Percentiles rank a stretch among this genome's conserved stretches.
Evolutionary conservation across 164 flowering plant genomes (phyloP).

Genomic region (Akebia trifoliata): DNA sequence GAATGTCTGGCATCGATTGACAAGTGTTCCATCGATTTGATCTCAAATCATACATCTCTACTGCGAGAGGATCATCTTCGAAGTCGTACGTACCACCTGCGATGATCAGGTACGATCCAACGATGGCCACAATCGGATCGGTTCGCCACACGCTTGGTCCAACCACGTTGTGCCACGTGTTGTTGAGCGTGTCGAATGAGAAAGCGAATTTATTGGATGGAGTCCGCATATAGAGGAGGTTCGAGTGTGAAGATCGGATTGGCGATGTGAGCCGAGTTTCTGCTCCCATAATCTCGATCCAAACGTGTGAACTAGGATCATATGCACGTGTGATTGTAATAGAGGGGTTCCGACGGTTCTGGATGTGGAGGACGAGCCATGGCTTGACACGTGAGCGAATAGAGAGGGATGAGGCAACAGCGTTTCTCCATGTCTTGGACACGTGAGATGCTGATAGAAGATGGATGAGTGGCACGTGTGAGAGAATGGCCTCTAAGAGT

Average conservation of each 20-base stretch:
- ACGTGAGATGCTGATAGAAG: constrained; percentile 51
- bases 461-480: constrained; percentile 52
- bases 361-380: constrained; percentile 64
- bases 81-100: constrained; percentile 70
- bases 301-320: constrained; percentile 54
- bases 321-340: constrained; percentile 34
- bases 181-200: constrained; percentile 50
- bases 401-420: constrained; percentile 43
- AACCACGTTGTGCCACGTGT: constrained; percentile 38
- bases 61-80: constrained; percentile 58
- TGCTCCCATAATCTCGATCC: constrained; percentile 36
- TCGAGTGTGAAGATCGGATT: constrained; percentile 50
- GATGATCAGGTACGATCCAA: constrained; percentile 43
- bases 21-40: constrained; percentile 38
- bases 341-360: constrained; percentile 26
- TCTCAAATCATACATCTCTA: constrained; percentile 46
- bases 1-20: constrained; percentile 45
- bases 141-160: constrained; percentile 50
- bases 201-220: constrained; percentile 41
- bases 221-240: constrained; percentile 47
- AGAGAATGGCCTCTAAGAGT: constrained; percentile 44
- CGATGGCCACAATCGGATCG: constrained; percentile 63
- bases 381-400: constrained; percentile 39
- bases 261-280: constrained; percentile 3
- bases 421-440: constrained; percentile 50